A percentile compares a stretch with the other conserved stretches of the same genome.
Conservation (phyloP, 208 protist species). For the Leptomonas pyrrhocoris region DNA sequence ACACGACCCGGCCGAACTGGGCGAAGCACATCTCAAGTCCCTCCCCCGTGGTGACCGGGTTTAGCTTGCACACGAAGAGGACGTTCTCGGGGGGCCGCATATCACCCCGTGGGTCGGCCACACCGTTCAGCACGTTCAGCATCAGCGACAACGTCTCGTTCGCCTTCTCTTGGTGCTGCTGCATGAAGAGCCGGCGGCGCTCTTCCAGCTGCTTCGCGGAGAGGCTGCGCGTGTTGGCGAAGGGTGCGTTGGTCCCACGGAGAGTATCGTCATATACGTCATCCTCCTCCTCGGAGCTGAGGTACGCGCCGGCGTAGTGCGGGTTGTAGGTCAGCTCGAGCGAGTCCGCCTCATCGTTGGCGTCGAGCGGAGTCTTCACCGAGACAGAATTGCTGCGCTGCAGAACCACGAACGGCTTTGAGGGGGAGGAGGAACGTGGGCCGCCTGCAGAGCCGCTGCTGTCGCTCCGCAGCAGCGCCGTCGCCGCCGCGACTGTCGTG, state of each 20-base stretch:
- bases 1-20: conserved; percentile 94
- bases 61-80: conserved; percentile 99
- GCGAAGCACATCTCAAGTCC: conserved; percentile 97
- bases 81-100: conserved; percentile 97
- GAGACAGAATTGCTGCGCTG: neutral
- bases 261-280: conserved; percentile 2
- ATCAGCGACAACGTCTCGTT: conserved; percentile 85
- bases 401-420: conserved; percentile 2
- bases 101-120: conserved; percentile 91
- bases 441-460: neutral
- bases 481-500: conserved; percentile 10
- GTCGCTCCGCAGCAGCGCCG: conserved; percentile 1
- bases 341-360: conserved; percentile 13
- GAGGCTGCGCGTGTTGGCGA: neutral
- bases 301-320: conserved; percentile 66
- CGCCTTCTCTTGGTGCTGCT: conserved; percentile 63
- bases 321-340: conserved; percentile 57
- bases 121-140: conserved; percentile 96
- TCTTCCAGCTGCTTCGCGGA: conserved; percentile 31
- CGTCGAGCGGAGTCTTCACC: neutral
- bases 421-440: neutral
- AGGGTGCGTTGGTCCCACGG: neutral
- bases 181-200: conserved; percentile 22
- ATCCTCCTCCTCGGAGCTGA: conserved; percentile 79
- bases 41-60: conserved; percentile 94